phyloP scores from a whole-genome alignment of 1,139 yeast genomes.

The Diutina sp. region DNA sequence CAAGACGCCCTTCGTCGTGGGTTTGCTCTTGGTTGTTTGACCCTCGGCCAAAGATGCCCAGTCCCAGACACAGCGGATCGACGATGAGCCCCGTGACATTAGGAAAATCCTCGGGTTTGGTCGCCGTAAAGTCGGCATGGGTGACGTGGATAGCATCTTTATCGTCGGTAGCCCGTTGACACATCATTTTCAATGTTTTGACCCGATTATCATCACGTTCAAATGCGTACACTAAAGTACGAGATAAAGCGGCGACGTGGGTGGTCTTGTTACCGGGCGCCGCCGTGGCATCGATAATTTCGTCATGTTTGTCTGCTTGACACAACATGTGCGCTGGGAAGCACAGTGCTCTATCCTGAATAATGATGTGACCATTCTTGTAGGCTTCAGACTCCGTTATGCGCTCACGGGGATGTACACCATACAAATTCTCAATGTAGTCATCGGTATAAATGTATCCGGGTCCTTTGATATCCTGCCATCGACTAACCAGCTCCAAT shows the following conservation, averaged over 20 bases:
- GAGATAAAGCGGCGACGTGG: constrained; percentile 60
- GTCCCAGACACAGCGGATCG: constrained; percentile 96
- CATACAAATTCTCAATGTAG: constrained; percentile 63
- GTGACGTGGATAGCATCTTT: constrained; percentile 48
- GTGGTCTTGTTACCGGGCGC: constrained; percentile 99
- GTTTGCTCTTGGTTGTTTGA: constrained; percentile 21
- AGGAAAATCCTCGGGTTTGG: constrained; percentile 46
- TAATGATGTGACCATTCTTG: constrained; percentile 63
- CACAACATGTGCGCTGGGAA: constrained; percentile 81
- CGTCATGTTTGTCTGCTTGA: constrained; percentile 34
- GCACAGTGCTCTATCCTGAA: constrained; percentile 94
- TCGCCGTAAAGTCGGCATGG: constrained; percentile 72
- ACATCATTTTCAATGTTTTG: constrained; percentile 63
- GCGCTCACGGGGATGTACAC: constrained; percentile 65
- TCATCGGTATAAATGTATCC: constrained; percentile 61
- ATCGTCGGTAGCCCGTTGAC: constrained; percentile 50
- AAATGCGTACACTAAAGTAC: constrained; percentile 55
- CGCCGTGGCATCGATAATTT: constrained; percentile 85
- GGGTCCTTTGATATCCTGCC: constrained; percentile 30
- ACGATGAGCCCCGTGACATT: constrained; percentile 73
- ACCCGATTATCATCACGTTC: constrained; percentile 74
- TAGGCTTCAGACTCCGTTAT: constrained; percentile 57
- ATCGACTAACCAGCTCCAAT: constrained; percentile 32
- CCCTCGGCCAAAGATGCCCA: constrained; percentile 89
- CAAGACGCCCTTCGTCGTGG: constrained; percentile 44